Percentiles rank a stretch among this genome's conserved stretches.
phyloP scores from a whole-genome alignment of 345 rosid species.

The Gossypium ekmanianum region DNA sequence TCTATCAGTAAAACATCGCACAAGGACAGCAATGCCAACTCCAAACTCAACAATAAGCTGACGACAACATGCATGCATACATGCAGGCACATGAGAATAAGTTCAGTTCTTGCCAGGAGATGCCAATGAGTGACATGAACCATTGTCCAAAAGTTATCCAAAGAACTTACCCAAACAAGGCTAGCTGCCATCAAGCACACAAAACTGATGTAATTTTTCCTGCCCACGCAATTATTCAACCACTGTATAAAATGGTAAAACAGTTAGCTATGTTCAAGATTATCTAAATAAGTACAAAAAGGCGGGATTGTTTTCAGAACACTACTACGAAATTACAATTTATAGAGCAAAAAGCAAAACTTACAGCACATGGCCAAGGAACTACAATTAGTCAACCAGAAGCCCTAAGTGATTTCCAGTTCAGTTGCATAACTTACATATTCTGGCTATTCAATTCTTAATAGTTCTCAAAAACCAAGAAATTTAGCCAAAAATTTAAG shows the following conservation, averaged over 20 bases:
- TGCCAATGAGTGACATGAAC: not conserved
- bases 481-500: not conserved
- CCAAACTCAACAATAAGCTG: slow-evolving; percentile 90
- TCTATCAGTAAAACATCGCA: slow-evolving; percentile 75
- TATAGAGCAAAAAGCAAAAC: not conserved
- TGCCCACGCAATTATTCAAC: slow-evolving; percentile 93
- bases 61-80: slow-evolving; percentile 22
- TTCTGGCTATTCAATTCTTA: not conserved
- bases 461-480: not conserved
- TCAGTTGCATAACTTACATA: not conserved
- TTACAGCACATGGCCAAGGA: not conserved
- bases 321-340: not conserved
- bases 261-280: not conserved
- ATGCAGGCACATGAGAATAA: slow-evolving; percentile 2
- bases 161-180: slow-evolving; percentile 74
- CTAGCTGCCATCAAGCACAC: slow-evolving; percentile 85
- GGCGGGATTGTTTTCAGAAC: not conserved
- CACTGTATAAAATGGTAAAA: slow-evolving; percentile 49
- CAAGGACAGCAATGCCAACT: slow-evolving; percentile 80
- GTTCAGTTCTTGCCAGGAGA: slow-evolving; percentile 3
- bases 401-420: not conserved
- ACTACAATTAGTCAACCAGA: slow-evolving; percentile 1
- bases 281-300: not conserved
- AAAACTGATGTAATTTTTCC: slow-evolving; percentile 82
- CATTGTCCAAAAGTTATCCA: not conserved